phyloP scores from a whole-genome alignment of 148 eudicot genomes.

The Cornus suecica region DNA sequence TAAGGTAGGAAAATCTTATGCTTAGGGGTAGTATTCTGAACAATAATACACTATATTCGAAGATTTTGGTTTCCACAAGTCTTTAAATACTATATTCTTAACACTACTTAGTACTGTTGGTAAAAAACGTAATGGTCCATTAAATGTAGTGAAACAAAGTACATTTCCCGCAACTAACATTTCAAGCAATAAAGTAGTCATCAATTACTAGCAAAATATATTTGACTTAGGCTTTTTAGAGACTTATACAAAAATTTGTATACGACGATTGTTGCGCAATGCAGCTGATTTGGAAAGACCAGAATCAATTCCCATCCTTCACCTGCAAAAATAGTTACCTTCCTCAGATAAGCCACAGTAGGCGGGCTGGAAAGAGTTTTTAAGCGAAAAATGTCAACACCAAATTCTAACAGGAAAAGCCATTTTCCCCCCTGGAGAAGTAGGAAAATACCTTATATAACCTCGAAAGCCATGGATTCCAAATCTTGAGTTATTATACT shows the following conservation, averaged over 20 bases:
- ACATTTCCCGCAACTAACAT: no score
- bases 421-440: not conserved
- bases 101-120: not conserved
- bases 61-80: conserved; percentile 2
- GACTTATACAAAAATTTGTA: not conserved
- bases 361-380: not conserved
- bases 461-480: not conserved
- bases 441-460: not conserved
- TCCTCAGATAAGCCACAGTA: not conserved
- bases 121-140: not conserved
- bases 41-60: conserved; percentile 21
- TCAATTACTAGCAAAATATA: not conserved
- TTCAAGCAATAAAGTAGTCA: conserved; percentile 4
- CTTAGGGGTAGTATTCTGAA: conserved; percentile 36
- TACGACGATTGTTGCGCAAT: not conserved
- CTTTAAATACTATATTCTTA: not conserved
- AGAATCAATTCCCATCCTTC: not conserved
- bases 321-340: not conserved
- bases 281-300: conserved; percentile 4
- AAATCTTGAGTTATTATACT: not conserved
- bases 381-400: not conserved
- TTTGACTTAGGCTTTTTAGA: not conserved
- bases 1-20: conserved; percentile 9
- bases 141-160: no score
- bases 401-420: not conserved